Base-by-base conservation (phyloP, 1,284 basidiomycete genomes). In the Melampsora larici-populina region DNA sequence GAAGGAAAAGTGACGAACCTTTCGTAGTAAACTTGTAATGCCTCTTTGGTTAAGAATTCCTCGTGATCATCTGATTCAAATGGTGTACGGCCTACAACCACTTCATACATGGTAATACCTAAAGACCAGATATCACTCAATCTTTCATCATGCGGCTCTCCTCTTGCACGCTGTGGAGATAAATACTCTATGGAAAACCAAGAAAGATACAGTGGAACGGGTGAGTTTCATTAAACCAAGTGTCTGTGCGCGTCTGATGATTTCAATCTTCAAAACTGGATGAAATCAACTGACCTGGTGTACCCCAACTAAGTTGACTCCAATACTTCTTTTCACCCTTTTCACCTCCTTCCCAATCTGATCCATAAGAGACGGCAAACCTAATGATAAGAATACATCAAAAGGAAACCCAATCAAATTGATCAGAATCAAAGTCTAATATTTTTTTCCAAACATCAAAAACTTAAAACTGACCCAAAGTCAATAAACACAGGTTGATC, bases 101-200 rank as follows among this genome's bases (percentile, higher is more conserved):
- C 91, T 84, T 97, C 94, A 83, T 94, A 97, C 84, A 96, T 91
- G 0, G 94, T 93, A 46, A 97, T 87, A 9, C 94, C 94, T 0
- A 97, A 88, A 2, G 94, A 91, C 92, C 93, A 97, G 51, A 97
- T 87, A 81, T 97, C 94, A 0, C 91, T 91, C 83, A 93, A 91
- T 74, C 94, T 90, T 67, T 94, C 96, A 82, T 97, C 94, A 81
- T 97, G 94, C 4, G 89, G 88, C 67, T 90, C 86, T 2, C 93
- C 93, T 62, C 89, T 88, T 1, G 94, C 93, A 9, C 94, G 89
- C 83, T 94, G 91, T 0, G 94, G 93, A 15, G 92, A 91, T 9
- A 96, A 88, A 83, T 94, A 94, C 91, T 93, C 73, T 74, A 36
- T 24, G 17, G 3, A 60, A 24, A 69, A 43, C 80, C 46, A n/a